Conservation (phyloP, 2,329 filamentous ascomycete species). For the Aspergillus sojae region DNA sequence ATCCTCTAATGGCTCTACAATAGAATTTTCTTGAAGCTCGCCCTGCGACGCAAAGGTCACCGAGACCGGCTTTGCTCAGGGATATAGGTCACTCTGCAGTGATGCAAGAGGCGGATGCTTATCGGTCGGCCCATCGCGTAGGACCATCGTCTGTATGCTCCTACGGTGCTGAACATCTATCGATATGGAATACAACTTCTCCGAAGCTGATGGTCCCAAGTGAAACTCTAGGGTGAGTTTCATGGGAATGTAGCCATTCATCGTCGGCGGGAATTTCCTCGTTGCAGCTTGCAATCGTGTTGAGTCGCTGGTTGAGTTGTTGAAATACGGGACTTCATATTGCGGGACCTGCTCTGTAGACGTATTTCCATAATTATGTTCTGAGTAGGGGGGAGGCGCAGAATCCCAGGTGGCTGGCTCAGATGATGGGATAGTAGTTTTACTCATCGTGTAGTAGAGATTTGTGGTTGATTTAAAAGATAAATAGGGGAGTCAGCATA, state of each 20-base stretch:
- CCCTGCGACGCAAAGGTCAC: neutral
- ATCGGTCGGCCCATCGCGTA: neutral
- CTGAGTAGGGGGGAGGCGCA: neutral
- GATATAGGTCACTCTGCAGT: neutral
- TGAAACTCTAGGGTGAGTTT: neutral
- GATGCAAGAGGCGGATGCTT: neutral
- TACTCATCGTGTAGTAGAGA: neutral
- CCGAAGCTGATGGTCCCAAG: neutral
- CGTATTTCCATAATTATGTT: neutral
- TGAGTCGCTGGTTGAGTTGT: neutral
- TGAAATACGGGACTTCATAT: neutral
- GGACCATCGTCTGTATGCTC: neutral
- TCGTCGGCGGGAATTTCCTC: neutral
- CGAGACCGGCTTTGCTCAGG: neutral
- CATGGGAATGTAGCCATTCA: slow-evolving; percentile 8
- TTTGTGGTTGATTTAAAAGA: neutral
- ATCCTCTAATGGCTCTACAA: neutral
- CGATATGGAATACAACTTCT: neutral
- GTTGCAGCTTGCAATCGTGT: neutral
- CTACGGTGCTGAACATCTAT: neutral
- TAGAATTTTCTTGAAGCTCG: neutral
- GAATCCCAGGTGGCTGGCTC: neutral
- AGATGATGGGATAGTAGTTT: no score
- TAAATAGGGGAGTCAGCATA: neutral
- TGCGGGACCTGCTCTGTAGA: neutral